Evolutionary conservation across 768 basidiomycete species (phyloP).

Genomic region (Amanita brunnescens): DNA sequence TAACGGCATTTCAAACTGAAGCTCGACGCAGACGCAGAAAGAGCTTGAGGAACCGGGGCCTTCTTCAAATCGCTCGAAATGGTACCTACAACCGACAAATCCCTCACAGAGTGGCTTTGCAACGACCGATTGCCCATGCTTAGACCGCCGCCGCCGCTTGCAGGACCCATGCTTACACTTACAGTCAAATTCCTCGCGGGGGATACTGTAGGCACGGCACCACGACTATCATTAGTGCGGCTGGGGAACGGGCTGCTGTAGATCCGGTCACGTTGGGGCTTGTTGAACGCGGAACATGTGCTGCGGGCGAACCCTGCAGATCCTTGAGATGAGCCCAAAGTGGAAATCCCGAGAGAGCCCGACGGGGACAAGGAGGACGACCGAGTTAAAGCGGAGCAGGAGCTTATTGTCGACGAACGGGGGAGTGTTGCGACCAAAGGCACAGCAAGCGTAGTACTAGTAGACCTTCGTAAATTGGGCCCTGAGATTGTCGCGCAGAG

Average conservation of each 20-base stretch:
- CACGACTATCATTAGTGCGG: neutral
- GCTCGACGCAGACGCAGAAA: too few species aligned
- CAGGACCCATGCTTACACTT: neutral
- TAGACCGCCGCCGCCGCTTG: too few species aligned
- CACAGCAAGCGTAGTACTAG: too few species aligned
- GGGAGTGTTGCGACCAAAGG: neutral
- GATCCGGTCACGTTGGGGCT: too few species aligned
- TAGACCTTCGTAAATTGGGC: neutral
- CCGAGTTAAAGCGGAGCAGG: neutral
- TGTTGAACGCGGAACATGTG: conserved; percentile 1
- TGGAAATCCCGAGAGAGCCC: neutral
- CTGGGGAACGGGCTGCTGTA: neutral
- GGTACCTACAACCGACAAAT: neutral
- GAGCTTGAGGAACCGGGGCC: too few species aligned
- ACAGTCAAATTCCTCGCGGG: neutral
- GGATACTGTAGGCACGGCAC: neutral
- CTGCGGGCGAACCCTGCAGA: conserved; percentile 1
- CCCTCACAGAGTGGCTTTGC: conserved; percentile 1
- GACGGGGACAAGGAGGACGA: neutral
- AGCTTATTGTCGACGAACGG: neutral
- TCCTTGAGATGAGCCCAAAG: neutral
- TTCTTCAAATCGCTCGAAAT: conserved; percentile 7
- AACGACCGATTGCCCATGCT: conserved; percentile 1
- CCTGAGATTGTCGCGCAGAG: neutral
- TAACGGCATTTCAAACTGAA: too few species aligned